Percentiles rank a stretch among this genome's conserved stretches.
Conservation (phyloP, 2,329 filamentous ascomycete genomes). For the Neoascochyta sp. region DNA sequence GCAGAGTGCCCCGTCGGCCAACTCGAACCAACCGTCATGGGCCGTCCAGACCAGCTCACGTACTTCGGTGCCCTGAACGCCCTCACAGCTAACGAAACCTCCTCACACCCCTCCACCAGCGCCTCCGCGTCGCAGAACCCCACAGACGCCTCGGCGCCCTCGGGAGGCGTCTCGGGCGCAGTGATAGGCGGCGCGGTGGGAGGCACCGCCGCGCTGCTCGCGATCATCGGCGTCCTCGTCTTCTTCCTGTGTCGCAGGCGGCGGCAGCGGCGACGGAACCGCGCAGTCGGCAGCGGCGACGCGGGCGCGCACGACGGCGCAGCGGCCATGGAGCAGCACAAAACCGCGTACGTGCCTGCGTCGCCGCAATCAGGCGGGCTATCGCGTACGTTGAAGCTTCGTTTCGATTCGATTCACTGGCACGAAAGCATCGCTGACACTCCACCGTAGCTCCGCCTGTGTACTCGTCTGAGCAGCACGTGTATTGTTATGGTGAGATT, state of each 20-base stretch:
- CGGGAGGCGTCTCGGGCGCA: not conserved
- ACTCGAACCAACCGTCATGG: slow-evolving; percentile 17
- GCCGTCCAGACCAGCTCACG: slow-evolving; percentile 12
- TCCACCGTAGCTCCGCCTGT: slow-evolving; percentile 2
- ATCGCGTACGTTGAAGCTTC: not conserved
- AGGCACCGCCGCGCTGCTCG: slow-evolving; percentile 1
- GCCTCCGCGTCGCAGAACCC: not conserved
- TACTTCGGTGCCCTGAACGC: slow-evolving; percentile 12
- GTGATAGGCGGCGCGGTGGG: slow-evolving; percentile 6
- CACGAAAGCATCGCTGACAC: not conserved
- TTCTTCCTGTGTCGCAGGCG: slow-evolving; percentile 4
- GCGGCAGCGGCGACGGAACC: not conserved
- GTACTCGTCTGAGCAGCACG: slow-evolving; percentile 6
- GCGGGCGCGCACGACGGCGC: not conserved
- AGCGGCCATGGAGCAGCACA: slow-evolving; percentile 1
- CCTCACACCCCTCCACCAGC: slow-evolving; percentile 1
- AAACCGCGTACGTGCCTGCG: slow-evolving; percentile 1
- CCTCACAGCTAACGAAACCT: slow-evolving; percentile 3
- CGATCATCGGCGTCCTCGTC: slow-evolving; percentile 1
- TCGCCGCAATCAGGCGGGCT: slow-evolving; percentile 2
- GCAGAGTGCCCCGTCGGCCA: slow-evolving; percentile 21
- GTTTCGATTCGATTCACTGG: not conserved
- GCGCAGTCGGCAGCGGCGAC: not conserved
- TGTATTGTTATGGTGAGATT: no score
- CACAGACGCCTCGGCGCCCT: not conserved